phyloP scores from a whole-genome alignment of 306 rosid genomes.

The Vachellia pachyceras region DNA sequence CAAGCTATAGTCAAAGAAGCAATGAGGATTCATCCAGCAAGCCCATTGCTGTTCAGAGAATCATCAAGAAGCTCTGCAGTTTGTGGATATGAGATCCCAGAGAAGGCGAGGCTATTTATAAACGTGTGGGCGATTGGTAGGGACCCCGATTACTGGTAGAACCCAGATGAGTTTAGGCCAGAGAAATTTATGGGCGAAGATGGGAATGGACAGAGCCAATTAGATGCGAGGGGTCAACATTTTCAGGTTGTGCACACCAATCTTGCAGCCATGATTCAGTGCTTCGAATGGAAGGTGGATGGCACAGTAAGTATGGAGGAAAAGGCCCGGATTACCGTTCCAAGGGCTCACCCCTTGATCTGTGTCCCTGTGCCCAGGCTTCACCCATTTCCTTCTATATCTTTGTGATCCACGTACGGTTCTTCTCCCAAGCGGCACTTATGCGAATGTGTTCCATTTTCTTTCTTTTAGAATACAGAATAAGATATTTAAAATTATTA shows the following conservation, averaged over 20 bases:
- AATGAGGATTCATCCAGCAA: slow-evolving; percentile 61
- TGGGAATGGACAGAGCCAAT: neutral
- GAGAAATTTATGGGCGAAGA: slow-evolving; percentile 50
- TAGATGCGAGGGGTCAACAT: slow-evolving; percentile 63
- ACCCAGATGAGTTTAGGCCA: slow-evolving; percentile 58
- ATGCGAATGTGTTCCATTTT: neutral
- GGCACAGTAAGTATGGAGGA: slow-evolving; percentile 48
- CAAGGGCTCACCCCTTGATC: slow-evolving; percentile 52
- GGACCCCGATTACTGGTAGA: slow-evolving; percentile 58
- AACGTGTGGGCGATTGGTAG: slow-evolving; percentile 71
- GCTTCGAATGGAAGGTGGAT: slow-evolving; percentile 58
- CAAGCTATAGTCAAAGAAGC: slow-evolving; percentile 69
- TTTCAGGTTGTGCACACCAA: slow-evolving; percentile 49
- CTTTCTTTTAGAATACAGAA: too few species aligned
- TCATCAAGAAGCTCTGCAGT: slow-evolving; percentile 41
- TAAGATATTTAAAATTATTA: neutral
- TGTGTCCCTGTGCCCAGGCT: slow-evolving; percentile 50
- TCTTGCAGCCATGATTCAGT: slow-evolving; percentile 60
- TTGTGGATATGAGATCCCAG: slow-evolving; percentile 57
- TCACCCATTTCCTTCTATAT: slow-evolving; percentile 41
- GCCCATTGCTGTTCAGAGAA: slow-evolving; percentile 55
- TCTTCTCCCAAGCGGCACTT: neutral
- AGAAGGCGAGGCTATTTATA: slow-evolving; percentile 50
- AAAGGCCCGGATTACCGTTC: slow-evolving; percentile 55
- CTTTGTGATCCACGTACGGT: neutral